Base-by-base conservation (phyloP, 768 basidiomycete genomes). In the Chalciporus chontae region DNA sequence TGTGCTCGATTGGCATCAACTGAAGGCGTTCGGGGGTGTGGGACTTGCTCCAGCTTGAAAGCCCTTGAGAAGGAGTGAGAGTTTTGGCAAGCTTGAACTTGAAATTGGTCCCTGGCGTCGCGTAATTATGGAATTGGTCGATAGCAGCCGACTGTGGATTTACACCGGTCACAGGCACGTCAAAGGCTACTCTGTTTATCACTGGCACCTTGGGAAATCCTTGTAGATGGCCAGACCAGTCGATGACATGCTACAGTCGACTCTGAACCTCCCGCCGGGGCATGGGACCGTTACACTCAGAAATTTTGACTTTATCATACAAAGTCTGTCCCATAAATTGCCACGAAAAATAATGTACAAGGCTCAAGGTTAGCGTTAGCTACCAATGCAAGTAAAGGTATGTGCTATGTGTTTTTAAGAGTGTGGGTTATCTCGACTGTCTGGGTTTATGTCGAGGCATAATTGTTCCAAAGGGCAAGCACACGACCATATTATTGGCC, bases 1-100 rank as follows among this genome's bases (percentile, higher is more conserved):
- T 18, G 38, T 43, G 18, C 36, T 64, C 54, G 47, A 43, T 23
- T 38, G 58, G 55, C 66, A 65, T 67, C 47, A 45, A n/a, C n/a
- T n/a, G n/a, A n/a, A 57, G 32, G 38, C 21, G 42, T 27, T 24
- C 15, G 36, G 36, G 24, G 40, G 58, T 57, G 51, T 40, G 50
- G 31, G 40, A 49, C 39, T 7, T 13, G 23, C 18, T 38, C 55
- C 48, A 55, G 50, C 43, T 34, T 46, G 47, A 37, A 41, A 19
- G 39, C 40, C 24, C 34, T n/a, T n/a, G 34, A 36, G 21, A 40
- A 27, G 9, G 40, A 27, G 40, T 23, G 8, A 36, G 36, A 54
- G 52, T 49, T 46, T 59, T 56, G 49, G 40, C n/a, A n/a, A n/a
- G n/a, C n/a, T n/a, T 17, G 24, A 23, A 14, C 31, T 14, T 9